Percentiles rank a stretch among this genome's conserved stretches.
phyloP scores from a whole-genome alignment of 2,329 filamentous ascomycete genomes.

The Torrubiellomyces zombiae region DNA sequence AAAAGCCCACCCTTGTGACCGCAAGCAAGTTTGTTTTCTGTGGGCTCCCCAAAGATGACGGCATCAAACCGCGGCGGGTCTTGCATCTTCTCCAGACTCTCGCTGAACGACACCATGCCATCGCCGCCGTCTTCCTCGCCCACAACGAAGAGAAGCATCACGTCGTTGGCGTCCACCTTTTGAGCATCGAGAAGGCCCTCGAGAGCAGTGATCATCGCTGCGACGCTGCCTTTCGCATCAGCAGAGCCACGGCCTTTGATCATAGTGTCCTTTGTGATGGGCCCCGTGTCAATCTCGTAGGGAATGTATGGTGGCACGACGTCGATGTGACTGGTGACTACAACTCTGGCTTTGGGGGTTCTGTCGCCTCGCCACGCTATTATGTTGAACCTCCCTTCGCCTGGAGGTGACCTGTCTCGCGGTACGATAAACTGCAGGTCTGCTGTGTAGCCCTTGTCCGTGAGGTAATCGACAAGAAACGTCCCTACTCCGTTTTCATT shows the following conservation, averaged over 20 bases:
- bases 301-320: conserved; percentile 57
- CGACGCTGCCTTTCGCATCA: conserved; percentile 54
- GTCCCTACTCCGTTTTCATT: conserved; percentile 52
- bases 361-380: conserved; percentile 44
- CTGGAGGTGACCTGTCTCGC: conserved; percentile 12
- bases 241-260: conserved; percentile 62
- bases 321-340: conserved; percentile 75
- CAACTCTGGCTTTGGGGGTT: conserved; percentile 35
- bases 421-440: conserved; percentile 23
- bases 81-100: conserved; percentile 14
- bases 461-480: conserved; percentile 53
- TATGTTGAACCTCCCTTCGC: conserved; percentile 46
- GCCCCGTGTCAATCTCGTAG: conserved; percentile 39
- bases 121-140: conserved; percentile 71
- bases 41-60: conserved; percentile 86
- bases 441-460: conserved; percentile 25
- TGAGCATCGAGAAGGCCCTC: conserved; percentile 30
- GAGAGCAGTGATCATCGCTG: conserved; percentile 56
- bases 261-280: conserved; percentile 24
- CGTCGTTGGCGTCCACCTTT: conserved; percentile 28
- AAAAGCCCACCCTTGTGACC: conserved; percentile 79
- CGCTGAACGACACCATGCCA: conserved; percentile 52
- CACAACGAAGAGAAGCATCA: conserved; percentile 52
- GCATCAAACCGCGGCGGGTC: conserved; percentile 34
- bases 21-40: conserved; percentile 69